A percentile compares a stretch with the other conserved stretches of the same genome.
Evolutionary conservation across 1,284 basidiomycete genomes (phyloP).

Genomic region (Waitea zeae): DNA sequence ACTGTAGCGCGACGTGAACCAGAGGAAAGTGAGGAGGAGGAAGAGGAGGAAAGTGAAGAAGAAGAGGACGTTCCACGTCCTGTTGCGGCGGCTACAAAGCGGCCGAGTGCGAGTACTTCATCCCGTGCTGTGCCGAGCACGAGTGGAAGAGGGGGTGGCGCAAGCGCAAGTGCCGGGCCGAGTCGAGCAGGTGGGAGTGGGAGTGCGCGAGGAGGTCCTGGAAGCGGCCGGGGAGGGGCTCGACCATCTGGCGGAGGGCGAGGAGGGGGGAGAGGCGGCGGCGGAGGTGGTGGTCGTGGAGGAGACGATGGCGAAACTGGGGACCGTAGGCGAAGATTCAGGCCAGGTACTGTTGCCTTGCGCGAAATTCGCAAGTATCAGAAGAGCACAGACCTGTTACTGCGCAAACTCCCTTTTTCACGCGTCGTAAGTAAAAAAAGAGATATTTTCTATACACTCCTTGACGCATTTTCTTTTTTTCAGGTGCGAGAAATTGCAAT

Average conservation of each 20-base stretch:
- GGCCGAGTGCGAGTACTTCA: too few relatives aligned
- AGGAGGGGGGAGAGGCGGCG: slow-evolving; percentile 21
- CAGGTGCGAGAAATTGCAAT: slow-evolving; percentile 86
- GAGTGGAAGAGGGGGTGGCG: slow-evolving; percentile 6
- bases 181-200: slow-evolving; percentile 8
- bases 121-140: too few relatives aligned
- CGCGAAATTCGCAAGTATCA: slow-evolving; percentile 90
- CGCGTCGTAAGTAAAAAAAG: slow-evolving; percentile 74
- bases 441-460: slow-evolving; percentile 1
- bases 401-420: slow-evolving; percentile 82
- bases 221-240: too few relatives aligned
- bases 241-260: neutral
- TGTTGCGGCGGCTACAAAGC: too few relatives aligned
- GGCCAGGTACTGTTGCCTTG: slow-evolving; percentile 79
- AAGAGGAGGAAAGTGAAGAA: too few relatives aligned
- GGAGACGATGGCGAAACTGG: slow-evolving; percentile 9
- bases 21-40: too few relatives aligned
- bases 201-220: slow-evolving; percentile 6
- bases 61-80: too few relatives aligned
- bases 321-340: slow-evolving; percentile 49
- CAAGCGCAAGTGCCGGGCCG: too few relatives aligned
- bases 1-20: too few relatives aligned
- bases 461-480: neutral
- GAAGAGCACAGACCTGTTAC: slow-evolving; percentile 76
- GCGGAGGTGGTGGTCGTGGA: slow-evolving; percentile 8